Evolutionary conservation across 2,329 filamentous ascomycete genomes (phyloP).

Genomic region (Penicillium brevicompactum): DNA sequence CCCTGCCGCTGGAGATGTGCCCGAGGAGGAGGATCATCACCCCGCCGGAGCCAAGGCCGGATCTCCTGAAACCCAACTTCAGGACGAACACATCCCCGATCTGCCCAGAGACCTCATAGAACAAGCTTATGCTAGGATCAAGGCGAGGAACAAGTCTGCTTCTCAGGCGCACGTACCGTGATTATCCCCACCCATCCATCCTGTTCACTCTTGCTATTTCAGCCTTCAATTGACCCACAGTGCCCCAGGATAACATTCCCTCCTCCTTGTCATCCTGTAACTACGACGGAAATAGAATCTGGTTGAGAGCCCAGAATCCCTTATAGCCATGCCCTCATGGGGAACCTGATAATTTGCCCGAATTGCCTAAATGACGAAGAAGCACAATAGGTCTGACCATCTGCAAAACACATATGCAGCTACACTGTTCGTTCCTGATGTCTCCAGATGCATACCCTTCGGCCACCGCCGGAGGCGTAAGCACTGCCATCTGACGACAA

Average conservation of each 20-base stretch:
- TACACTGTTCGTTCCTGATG: conserved; percentile 2
- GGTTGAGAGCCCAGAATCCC: not conserved
- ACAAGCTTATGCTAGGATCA: conserved; percentile 44
- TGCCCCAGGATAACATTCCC: not conserved
- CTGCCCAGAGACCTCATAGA: conserved; percentile 47
- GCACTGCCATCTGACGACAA: conserved; percentile 20
- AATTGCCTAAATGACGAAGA: conserved; percentile 38
- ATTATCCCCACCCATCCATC: not conserved
- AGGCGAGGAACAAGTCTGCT: conserved; percentile 30
- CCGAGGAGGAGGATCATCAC: conserved; percentile 4
- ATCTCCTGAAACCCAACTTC: conserved; percentile 17
- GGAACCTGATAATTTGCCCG: not conserved
- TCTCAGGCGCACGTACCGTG: conserved; percentile 5
- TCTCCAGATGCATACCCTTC: conserved; percentile 35
- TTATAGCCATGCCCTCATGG: not conserved
- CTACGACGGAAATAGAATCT: not conserved
- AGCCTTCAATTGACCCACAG: not conserved
- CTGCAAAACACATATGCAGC: conserved; percentile 12
- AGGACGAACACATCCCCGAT: conserved; percentile 44
- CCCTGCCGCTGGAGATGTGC: conserved; percentile 8
- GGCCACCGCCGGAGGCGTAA: conserved; percentile 28
- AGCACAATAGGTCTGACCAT: conserved; percentile 27
- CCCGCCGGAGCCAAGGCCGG: conserved; percentile 4
- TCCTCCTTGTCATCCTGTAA: not conserved
- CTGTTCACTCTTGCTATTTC: not conserved